Evolutionary conservation across 495 filamentous ascomycete species (phyloP), one percentile per base, ranked within the genome.

Genomic region (Xylaria telfairii): DNA sequence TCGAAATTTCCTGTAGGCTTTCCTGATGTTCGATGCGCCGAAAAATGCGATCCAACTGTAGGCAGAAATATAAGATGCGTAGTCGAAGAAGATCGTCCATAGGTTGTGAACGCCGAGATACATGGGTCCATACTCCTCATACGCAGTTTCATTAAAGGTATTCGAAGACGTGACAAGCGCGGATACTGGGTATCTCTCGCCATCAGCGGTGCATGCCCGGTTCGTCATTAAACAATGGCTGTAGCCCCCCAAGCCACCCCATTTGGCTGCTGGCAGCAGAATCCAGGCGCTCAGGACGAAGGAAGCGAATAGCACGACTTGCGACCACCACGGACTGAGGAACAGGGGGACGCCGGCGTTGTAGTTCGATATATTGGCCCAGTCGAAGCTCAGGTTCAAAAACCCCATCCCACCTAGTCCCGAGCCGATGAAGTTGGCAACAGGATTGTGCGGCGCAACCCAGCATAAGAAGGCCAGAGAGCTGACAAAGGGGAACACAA

Each of bases 381-480:
- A 89, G 63, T 89, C 85, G 49, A 88, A 75, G 15, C 81, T 83
- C 12, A 88, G 78, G 64, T 89, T 89, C 42, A 89, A 78, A 67
- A 88, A 84, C 0, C 87, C 87, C 86, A 89, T 88, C 10, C 87
- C 87, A 1, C 87, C 87, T 26, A 87, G 78, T 0, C 87, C 87
- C 7, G 83, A 83, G 4, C 87, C 87, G 26, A 88, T 82, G 70
- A 88, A 89, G 73, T 89, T 89, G 73, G 85, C 87, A 3, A 86
- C 80, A 8, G 80, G 74, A 70, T 87, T 88, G 21, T 81, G 80
- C 9, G 87, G 87, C 8, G 87, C 87, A 17, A 89, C 86, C 87
- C 87, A 88, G 78, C 87, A 89, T n/a, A 89, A 80, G 62, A 88
- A 88, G 3, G 87, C 85, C 13, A 89, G 78, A 0, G 87, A 89